Conservation (phyloP, 768 basidiomycete species). For the Serendipita sp. region DNA sequence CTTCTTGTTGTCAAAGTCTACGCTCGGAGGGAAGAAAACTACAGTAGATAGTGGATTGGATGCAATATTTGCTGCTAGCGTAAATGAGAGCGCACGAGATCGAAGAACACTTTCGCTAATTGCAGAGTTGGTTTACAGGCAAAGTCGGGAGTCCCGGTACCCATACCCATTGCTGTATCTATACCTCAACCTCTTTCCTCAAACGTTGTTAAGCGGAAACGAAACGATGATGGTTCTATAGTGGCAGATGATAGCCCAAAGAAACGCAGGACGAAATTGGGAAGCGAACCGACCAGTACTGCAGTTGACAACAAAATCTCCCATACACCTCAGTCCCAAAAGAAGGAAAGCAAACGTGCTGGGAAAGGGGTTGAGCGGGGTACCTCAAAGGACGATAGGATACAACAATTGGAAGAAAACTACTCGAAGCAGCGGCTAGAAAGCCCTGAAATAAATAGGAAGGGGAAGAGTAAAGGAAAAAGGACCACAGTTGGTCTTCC, state of each 20-base stretch:
- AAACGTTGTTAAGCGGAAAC: no score
- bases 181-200: no score
- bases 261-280: no score
- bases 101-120: no score
- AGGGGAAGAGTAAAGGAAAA: not conserved
- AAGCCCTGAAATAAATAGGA: not conserved
- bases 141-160: no score
- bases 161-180: no score
- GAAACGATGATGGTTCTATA: no score
- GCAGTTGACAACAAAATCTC: no score
- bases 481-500: not conserved
- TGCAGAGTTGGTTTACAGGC: no score
- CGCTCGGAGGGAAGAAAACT: not conserved
- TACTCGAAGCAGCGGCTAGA: slow-evolving; percentile 10
- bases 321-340: not conserved
- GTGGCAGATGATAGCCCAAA: no score
- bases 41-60: not conserved
- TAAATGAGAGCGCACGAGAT: not conserved
- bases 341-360: not conserved
- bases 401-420: slow-evolving; percentile 12
- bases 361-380: not conserved
- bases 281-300: no score
- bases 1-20: not conserved
- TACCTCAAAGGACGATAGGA: not conserved
- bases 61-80: slow-evolving; percentile 8